phyloP scores from a whole-genome alignment of 202 grass and related monocot species.

The Elaeis oleifera region DNA sequence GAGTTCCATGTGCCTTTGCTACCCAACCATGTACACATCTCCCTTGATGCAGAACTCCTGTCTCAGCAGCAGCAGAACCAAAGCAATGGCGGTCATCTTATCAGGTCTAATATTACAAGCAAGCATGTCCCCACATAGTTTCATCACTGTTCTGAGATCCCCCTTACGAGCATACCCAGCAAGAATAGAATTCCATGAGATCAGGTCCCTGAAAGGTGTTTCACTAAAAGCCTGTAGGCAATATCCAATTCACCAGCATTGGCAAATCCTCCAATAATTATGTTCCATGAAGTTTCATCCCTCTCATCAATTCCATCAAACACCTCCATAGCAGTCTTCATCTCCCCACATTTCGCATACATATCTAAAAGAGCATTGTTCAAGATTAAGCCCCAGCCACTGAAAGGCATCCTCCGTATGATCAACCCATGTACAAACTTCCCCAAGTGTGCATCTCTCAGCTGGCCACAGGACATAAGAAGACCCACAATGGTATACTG shows the following conservation, averaged over 20 bases:
- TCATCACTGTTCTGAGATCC: conserved; percentile 13
- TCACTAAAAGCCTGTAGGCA: conserved; percentile 30
- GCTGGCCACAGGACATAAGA: conserved; percentile 30
- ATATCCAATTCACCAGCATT: conserved; percentile 34
- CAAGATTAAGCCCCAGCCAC: conserved; percentile 30
- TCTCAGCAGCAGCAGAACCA: conserved; percentile 28
- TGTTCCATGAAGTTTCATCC: conserved; percentile 45
- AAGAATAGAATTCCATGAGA: conserved; percentile 46
- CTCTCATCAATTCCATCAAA: conserved; percentile 31
- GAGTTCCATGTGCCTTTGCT: conserved; percentile 29
- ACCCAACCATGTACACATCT: conserved; percentile 37
- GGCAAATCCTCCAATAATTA: conserved; percentile 31
- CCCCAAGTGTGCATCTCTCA: conserved; percentile 19
- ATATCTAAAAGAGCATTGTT: conserved; percentile 42
- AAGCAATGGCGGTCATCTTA: conserved; percentile 36
- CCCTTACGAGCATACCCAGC: conserved; percentile 28
- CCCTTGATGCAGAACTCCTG: conserved; percentile 20
- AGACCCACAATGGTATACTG: conserved; percentile 35
- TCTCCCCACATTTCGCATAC: conserved; percentile 46
- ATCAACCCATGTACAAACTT: conserved; percentile 28
- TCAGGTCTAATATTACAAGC: conserved; percentile 27
- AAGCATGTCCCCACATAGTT: conserved; percentile 31
- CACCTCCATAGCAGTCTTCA: conserved; percentile 21
- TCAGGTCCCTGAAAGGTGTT: conserved; percentile 30
- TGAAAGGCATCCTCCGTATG: conserved; percentile 14